Evolutionary conservation across 768 basidiomycete species (phyloP).

Genomic region (Cyathus striatus): DNA sequence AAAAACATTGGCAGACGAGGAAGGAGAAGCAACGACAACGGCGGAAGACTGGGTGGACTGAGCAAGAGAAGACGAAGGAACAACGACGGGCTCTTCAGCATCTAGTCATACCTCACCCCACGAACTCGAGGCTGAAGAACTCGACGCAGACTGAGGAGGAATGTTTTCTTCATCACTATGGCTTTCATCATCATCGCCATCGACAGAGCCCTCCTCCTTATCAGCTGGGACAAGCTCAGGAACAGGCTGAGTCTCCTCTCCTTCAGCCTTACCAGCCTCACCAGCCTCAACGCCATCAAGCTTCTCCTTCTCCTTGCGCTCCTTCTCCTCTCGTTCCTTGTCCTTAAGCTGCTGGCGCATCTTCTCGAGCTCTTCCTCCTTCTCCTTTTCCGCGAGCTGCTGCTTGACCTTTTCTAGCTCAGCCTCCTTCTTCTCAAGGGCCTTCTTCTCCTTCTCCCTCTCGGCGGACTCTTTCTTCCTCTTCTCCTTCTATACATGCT

Average conservation of each 20-base stretch:
- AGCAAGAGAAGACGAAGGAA: too few species aligned
- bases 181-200: slow-evolving; percentile 17
- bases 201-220: slow-evolving; percentile 16
- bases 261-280: slow-evolving; percentile 16
- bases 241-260: too few species aligned
- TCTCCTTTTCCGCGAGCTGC: slow-evolving; percentile 48
- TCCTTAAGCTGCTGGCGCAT: slow-evolving; percentile 39
- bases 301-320: slow-evolving; percentile 19
- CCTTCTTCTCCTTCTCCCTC: slow-evolving; percentile 57
- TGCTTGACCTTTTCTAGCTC: slow-evolving; percentile 50
- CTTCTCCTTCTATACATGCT: slow-evolving; percentile 34
- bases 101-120: slow-evolving; percentile 16
- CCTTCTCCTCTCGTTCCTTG: slow-evolving; percentile 31
- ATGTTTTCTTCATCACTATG: slow-evolving; percentile 35
- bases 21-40: too few species aligned
- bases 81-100: not conserved
- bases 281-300: slow-evolving; percentile 13
- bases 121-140: slow-evolving; percentile 3
- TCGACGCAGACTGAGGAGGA: slow-evolving; percentile 21
- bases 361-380: slow-evolving; percentile 35
- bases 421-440: slow-evolving; percentile 60
- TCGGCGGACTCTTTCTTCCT: slow-evolving; percentile 49
- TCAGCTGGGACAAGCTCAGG: too few species aligned
- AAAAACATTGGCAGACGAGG: slow-evolving; percentile 25
- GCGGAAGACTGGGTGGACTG: too few species aligned